These are phyloP conservation scores for Verbena officinalis DNA, from an alignment of 257 asterid species.

Conservation along the genomic window DNA sequence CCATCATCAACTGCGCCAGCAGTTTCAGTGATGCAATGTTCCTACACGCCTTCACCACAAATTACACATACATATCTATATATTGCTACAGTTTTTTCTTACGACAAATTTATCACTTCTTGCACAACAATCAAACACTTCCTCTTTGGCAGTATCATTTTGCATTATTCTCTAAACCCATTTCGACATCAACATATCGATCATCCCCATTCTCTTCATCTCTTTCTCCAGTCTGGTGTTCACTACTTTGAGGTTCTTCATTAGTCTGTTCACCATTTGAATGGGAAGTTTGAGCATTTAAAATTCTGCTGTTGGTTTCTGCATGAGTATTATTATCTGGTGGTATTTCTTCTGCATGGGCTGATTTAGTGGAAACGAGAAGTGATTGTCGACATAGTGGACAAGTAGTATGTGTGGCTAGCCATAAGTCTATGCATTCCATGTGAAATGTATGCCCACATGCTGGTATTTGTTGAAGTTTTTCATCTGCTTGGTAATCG, in stretches of 20 bases:
- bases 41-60: neutral
- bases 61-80: too few relatives aligned
- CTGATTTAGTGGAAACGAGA: slow-evolving; percentile 42
- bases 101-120: neutral
- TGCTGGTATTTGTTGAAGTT: slow-evolving; percentile 79
- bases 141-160: slow-evolving; percentile 24
- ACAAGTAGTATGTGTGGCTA: slow-evolving; percentile 70
- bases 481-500: slow-evolving; percentile 72
- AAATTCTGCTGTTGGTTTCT: slow-evolving; percentile 20
- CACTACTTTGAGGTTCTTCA: slow-evolving; percentile 44
- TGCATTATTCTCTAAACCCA: slow-evolving; percentile 18
- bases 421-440: slow-evolving; percentile 85
- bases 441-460: slow-evolving; percentile 87
- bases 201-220: slow-evolving; percentile 26
- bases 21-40: neutral
- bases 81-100: neutral
- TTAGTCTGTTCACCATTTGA: neutral
- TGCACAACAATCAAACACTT: slow-evolving; percentile 1
- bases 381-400: slow-evolving; percentile 89
- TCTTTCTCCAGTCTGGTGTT: slow-evolving; percentile 32
- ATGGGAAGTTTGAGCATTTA: slow-evolving; percentile 16
- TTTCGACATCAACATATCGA: neutral
- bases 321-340: slow-evolving; percentile 21
- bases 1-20: neutral
- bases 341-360: slow-evolving; percentile 17